These are phyloP conservation scores for Rosa chinensis DNA, from an alignment of 306 rosid species.

Conservation along the genomic window DNA sequence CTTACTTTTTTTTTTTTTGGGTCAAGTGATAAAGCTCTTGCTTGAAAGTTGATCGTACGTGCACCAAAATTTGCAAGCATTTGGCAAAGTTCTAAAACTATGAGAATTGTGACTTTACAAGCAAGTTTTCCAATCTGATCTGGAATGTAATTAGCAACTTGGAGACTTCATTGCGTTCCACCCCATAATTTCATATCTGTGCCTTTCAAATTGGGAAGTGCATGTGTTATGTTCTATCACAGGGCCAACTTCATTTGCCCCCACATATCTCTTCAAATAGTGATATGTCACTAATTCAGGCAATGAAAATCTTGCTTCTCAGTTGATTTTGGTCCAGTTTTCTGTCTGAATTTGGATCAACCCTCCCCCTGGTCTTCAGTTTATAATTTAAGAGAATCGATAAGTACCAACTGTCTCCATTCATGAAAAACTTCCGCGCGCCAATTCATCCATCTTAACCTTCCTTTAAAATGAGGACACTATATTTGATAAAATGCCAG, in stretches of 20 bases:
- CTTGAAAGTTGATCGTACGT: neutral
- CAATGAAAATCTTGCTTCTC: neutral
- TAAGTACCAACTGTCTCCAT: neutral
- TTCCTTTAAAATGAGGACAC: neutral
- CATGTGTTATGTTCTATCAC: conserved; percentile 16
- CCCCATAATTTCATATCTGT: neutral
- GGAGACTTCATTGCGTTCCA: neutral
- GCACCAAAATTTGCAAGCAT: conserved; percentile 2
- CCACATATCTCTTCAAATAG: neutral
- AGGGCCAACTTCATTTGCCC: conserved; percentile 7
- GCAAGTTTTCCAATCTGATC: neutral
- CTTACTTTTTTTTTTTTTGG: no score
- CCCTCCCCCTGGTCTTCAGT: neutral
- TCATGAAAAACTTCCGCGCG: neutral
- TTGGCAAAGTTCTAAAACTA: neutral
- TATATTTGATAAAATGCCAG: neutral
- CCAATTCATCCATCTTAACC: neutral
- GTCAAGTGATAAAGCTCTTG: neutral
- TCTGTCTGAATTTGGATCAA: neutral
- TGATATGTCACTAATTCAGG: neutral
- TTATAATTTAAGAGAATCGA: neutral
- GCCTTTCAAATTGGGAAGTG: conserved; percentile 13
- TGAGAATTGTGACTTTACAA: neutral
- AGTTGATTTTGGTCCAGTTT: neutral
- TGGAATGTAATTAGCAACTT: conserved; percentile 10